Conservation (phyloP, 768 basidiomycete species). For the Suillus tomentosus region DNA sequence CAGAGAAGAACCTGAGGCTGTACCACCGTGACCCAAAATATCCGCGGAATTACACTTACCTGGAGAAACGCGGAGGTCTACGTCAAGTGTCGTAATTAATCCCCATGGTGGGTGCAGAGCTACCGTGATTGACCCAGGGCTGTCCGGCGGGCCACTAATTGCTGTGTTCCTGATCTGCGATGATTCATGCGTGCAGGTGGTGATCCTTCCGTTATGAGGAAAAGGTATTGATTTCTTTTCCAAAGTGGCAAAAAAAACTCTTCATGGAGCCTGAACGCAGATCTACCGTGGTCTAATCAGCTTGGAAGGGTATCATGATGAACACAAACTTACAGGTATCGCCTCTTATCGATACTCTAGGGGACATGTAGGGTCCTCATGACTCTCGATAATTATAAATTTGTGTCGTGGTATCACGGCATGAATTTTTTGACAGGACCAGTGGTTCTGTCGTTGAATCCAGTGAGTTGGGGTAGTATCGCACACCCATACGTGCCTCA, state of each 20-base stretch:
- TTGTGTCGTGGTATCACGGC: neutral
- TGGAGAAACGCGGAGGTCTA: neutral
- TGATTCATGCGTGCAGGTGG: neutral
- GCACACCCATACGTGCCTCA: neutral
- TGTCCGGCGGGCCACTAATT: neutral
- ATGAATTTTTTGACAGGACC: neutral
- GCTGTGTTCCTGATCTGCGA: constrained; percentile 4
- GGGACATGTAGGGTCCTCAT: neutral
- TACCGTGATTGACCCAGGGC: neutral
- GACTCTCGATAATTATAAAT: too few species aligned
- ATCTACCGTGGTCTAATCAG: neutral
- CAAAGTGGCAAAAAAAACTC: neutral
- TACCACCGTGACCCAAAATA: neutral
- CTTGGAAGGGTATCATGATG: neutral
- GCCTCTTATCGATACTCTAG: neutral
- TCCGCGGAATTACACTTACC: neutral
- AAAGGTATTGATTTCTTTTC: neutral
- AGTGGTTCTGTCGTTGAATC: neutral
- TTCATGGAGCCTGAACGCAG: neutral
- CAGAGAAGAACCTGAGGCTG: neutral
- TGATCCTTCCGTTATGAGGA: neutral
- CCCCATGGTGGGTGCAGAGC: neutral
- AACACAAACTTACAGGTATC: neutral
- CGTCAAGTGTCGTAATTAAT: neutral
- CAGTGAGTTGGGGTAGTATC: neutral